Evolutionary conservation across 805 yeast genomes (phyloP).

Genomic region (Scheffersomyces spartinae): DNA sequence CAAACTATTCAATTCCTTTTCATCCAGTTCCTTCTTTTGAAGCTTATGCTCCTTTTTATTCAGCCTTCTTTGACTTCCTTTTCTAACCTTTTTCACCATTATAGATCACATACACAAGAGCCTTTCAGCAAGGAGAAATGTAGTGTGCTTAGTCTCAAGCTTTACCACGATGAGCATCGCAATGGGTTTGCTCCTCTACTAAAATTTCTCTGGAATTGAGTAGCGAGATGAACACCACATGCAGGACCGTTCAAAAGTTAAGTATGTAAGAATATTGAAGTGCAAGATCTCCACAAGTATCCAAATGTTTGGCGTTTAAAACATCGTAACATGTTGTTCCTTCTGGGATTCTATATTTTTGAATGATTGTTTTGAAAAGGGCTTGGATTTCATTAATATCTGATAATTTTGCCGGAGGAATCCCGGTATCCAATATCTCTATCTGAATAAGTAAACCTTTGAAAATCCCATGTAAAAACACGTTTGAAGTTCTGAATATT

Average conservation of each 20-base stretch:
- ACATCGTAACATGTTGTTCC: conserved; percentile 24
- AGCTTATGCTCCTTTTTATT: too few species aligned
- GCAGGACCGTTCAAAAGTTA: too few species aligned
- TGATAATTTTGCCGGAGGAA: conserved; percentile 5
- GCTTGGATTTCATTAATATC: conserved; percentile 5
- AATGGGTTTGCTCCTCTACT: too few species aligned
- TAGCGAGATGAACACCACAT: too few species aligned
- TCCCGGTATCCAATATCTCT: conserved; percentile 16
- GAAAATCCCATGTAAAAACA: conserved; percentile 64
- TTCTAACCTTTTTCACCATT: too few species aligned
- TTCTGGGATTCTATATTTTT: conserved; percentile 25
- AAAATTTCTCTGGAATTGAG: too few species aligned
- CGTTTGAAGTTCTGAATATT: conserved; percentile 53
- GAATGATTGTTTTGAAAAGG: conserved; percentile 15
- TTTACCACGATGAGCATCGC: too few species aligned
- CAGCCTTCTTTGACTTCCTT: conserved; percentile 8
- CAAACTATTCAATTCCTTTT: conserved; percentile 29
- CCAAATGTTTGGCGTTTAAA: conserved; percentile 14
- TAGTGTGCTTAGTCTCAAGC: too few species aligned
- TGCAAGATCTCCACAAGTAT: conserved; percentile 28
- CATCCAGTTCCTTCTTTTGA: conserved; percentile 18
- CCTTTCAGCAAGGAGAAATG: too few species aligned
- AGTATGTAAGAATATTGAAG: conserved; percentile 30
- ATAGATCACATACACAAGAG: too few species aligned
- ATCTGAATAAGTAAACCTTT: conserved; percentile 59